Evolutionary conservation across 225 moss, liverwort and hornwort genomes (phyloP), one percentile per base, ranked within the genome.

Genomic region (Asterella californica): DNA sequence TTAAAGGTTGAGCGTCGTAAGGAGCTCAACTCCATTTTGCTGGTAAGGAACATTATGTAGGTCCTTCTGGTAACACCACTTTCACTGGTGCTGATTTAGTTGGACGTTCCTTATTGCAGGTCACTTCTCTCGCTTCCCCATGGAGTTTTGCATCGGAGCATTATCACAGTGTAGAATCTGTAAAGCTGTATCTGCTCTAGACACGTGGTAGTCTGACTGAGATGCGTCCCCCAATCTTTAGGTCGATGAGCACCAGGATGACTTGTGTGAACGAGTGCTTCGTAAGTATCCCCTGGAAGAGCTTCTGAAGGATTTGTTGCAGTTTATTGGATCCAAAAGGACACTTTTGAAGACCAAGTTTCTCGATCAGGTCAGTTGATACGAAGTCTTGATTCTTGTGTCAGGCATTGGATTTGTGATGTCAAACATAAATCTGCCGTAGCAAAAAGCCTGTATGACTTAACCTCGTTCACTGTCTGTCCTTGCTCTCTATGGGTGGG

Each of bases 361-460:
- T 79, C 83, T 96, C 72, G 84, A 90, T 54, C 90, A 94, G 95
- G 95, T 96, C 32, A 67, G 82, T 52, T 47, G 9, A 55, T 30
- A 10, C 33, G 22, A 54, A 19, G 21, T 32, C 8, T 22, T 6
- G 19, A 10, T 30, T 75, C 75, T 37, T n/a, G 4, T 25, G 36
- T 74, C 9, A n/a, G 14, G 45, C 25, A 30, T 15, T 53, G 9
- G 15, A 53, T 24, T 46, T 32, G 4, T 69, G 19, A 66, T 66
- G 14, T 30, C 10, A 12, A 66, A 10, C 4, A 3, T 12, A 1
- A 72, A 9, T 49, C 27, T 15, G 70, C 45, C 2, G 11, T 12
- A 68, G 29, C 21, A 19, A 19, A 18, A 0, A 21, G 33, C 70
- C 19, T 42, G 45, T 6, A 21, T 21, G 22, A 18, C 33, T 15